Percentiles rank a stretch among this genome's conserved stretches.
Evolutionary conservation across 2,329 filamentous ascomycete species (phyloP).

Genomic region (Kalaharituber pfeilii): DNA sequence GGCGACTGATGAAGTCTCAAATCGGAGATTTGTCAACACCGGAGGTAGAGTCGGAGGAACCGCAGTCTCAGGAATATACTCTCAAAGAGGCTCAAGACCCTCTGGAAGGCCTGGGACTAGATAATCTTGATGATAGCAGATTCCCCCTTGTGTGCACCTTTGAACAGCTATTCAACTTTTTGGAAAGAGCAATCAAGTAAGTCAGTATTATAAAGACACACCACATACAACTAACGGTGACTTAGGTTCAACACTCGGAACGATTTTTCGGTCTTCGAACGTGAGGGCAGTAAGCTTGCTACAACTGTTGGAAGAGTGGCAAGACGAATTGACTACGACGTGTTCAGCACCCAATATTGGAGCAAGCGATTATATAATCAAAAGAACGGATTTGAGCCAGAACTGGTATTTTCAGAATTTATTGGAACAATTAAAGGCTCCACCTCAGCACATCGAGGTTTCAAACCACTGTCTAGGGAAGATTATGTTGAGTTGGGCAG

Average conservation of each 20-base stretch:
- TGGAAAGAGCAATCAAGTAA: conserved; percentile 5
- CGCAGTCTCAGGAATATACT: background rate
- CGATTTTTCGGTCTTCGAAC: too few relatives aligned
- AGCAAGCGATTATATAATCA: conserved; percentile 18
- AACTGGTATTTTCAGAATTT: conserved; percentile 24
- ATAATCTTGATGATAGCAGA: background rate
- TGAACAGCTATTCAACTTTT: conserved; percentile 17
- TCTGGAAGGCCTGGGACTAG: background rate
- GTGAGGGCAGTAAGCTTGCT: too few relatives aligned
- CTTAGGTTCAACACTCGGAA: too few relatives aligned
- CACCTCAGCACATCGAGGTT: background rate
- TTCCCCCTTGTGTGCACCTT: conserved; percentile 24
- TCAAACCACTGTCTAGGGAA: background rate
- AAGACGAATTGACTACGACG: background rate
- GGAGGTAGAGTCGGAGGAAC: background rate
- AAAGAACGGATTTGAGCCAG: conserved; percentile 14
- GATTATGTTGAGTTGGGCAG: background rate
- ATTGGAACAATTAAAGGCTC: conserved; percentile 25
- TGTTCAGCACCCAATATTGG: background rate
- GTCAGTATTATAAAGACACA: too few relatives aligned
- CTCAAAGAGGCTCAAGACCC: background rate
- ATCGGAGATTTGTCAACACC: background rate
- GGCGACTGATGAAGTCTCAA: conserved; percentile 18
- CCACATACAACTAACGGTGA: too few relatives aligned
- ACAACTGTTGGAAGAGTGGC: background rate